Percentiles rank a stretch among this genome's conserved stretches.
phyloP scores from a whole-genome alignment of 2,329 filamentous ascomycete genomes.

The Colletotrichum higginsianum region DNA sequence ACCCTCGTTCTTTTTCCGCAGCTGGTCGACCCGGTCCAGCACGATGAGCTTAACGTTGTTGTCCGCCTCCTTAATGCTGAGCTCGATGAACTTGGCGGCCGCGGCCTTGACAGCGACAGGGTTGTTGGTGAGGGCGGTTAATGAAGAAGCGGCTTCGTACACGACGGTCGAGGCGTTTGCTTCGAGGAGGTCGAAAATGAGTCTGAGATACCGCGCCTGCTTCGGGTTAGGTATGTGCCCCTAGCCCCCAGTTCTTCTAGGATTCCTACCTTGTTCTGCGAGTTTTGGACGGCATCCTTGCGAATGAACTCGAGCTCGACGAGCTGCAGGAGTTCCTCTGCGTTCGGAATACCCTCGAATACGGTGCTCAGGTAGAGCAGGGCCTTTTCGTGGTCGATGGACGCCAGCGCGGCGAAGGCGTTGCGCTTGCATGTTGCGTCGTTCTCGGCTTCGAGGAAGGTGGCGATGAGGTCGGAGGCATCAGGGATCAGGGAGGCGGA shows the following conservation, averaged over 20 bases:
- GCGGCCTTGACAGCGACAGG: constrained; percentile 98
- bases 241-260: neutral
- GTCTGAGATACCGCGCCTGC: constrained; percentile 87
- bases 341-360: constrained; percentile 94
- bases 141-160: constrained; percentile 95
- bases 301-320: constrained; percentile 97
- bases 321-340: constrained; percentile 92
- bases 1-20: constrained; percentile 90
- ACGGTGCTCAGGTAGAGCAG: constrained; percentile 88
- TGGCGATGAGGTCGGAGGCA: constrained; percentile 90
- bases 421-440: constrained; percentile 98
- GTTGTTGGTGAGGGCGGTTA: constrained; percentile 95
- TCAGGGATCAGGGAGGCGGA: constrained; percentile 94
- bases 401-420: constrained; percentile 91
- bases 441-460: constrained; percentile 91
- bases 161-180: constrained; percentile 94
- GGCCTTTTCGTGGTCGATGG: constrained; percentile 94
- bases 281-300: constrained; percentile 95
- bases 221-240: neutral
- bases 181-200: constrained; percentile 97
- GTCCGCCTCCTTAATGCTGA: constrained; percentile 97
- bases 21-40: constrained; percentile 90
- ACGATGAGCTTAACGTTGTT: constrained; percentile 99
- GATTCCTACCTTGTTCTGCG: constrained; percentile 85
- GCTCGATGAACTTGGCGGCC: constrained; percentile 94